Evolutionary conservation across 768 basidiomycete genomes (phyloP), one percentile per base, ranked within the genome.

Genomic region (Leccinum ochraceum): DNA sequence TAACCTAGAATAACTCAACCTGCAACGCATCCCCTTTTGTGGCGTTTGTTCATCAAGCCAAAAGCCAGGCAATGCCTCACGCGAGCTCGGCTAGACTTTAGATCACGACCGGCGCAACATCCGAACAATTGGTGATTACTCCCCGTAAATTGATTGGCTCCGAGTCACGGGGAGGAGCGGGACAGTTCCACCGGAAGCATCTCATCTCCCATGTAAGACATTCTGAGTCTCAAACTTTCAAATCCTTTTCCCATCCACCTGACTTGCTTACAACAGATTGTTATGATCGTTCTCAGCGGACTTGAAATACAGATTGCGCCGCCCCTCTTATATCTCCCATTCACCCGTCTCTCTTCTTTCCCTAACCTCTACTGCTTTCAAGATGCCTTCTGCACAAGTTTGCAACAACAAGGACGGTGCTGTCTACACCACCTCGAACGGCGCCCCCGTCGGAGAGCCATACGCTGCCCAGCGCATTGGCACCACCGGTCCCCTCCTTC

Each of bases 401-500:
- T 77, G 81, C 70, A 74, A 78, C 37, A 67, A 69, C 46, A 81
- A 79, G 64, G 86, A 88, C 75, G 78, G 79, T 62, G 84, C 86
- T 20, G 67, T 81, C 59, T 95, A 94, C 83, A 95, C 92, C 67
- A 91, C 92, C 57, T 93, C 91, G 56, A 92, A 85, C 68, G 94
- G 94, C 67, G 88, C 86, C 8, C 86, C 92, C 54, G 87, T 87
- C 55, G 76, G 76, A 55, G 81, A 90, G 72, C 93, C 92, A 0
- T 94, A 94, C 71, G 85, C 85, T 37, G 83, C 86, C 67, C 89
- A 94, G 76, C 85, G 91, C 50, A 79, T 89, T 32, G 92, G 94
- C 48, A 61, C 74, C 39, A 75, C 81, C 48, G 95, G 95, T 0
- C 93, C 94, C n/a, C 86, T 96, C 32, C 82, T 96, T 28, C 81